Conservation (phyloP, 2,329 filamentous ascomycete genomes). For the Aureobasidium vineae region DNA sequence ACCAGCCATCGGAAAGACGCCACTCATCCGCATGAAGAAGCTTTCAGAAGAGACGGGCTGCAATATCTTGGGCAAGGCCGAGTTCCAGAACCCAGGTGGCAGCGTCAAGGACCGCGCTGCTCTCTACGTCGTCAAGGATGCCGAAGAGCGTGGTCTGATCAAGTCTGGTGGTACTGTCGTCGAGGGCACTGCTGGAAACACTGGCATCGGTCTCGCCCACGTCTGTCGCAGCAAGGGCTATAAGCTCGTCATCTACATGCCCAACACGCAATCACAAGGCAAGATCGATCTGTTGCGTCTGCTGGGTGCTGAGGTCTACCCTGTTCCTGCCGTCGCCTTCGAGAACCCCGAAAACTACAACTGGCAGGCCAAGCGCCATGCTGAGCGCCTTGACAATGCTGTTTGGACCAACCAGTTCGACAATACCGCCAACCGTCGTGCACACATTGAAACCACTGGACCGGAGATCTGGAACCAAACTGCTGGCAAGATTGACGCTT, state of each 20-base stretch:
- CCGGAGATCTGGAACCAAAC: constrained; percentile 98
- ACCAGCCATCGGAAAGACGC: constrained; percentile 93
- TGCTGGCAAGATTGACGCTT: constrained; percentile 78
- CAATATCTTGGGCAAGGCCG: constrained; percentile 91
- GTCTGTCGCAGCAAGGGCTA: constrained; percentile 92
- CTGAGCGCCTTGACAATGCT: constrained; percentile 79
- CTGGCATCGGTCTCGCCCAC: constrained; percentile 94
- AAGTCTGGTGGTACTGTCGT: constrained; percentile 88
- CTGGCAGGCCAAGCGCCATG: constrained; percentile 87
- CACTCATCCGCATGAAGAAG: constrained; percentile 82
- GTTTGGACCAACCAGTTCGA: constrained; percentile 99
- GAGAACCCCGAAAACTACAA: constrained; percentile 98
- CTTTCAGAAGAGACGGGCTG: constrained; percentile 91
- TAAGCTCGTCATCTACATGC: constrained; percentile 98
- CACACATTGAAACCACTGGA: constrained; percentile 94
- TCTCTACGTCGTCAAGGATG: constrained; percentile 88
- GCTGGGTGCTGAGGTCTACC: constrained; percentile 91
- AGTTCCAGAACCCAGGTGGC: constrained; percentile 98
- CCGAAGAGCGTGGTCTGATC: constrained; percentile 82
- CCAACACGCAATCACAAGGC: constrained; percentile 95
- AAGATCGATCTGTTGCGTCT: constrained; percentile 92
- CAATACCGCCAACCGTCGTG: constrained; percentile 88
- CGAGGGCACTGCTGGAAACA: constrained; percentile 96
- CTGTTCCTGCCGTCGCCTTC: constrained; percentile 92
- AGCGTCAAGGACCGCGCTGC: constrained; percentile 96